Percentiles rank a stretch among this genome's conserved stretches.
phyloP scores from a whole-genome alignment of 2,329 filamentous ascomycete species.

The Emericellopsis atlantica region DNA sequence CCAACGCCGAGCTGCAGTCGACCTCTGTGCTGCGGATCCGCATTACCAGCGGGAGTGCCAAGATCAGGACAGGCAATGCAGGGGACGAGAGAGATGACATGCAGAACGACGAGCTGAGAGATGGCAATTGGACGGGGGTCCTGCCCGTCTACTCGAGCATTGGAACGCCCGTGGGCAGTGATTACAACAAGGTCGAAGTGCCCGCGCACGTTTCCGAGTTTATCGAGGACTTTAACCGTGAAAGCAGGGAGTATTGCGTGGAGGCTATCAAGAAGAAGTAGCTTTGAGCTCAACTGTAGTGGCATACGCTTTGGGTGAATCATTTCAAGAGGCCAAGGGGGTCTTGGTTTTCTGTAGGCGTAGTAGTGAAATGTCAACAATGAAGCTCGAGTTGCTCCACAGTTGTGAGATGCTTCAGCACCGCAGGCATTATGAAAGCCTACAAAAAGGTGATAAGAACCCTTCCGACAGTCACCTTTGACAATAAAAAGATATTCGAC shows the following conservation, averaged over 20 bases:
- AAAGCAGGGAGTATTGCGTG: slow-evolving; percentile 13
- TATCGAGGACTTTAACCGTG: slow-evolving; percentile 23
- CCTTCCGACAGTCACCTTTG: too few species aligned
- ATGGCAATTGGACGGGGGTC: slow-evolving; percentile 41
- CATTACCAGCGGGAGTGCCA: slow-evolving; percentile 62
- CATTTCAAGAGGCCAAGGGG: too few species aligned
- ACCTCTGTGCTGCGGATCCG: slow-evolving; percentile 61
- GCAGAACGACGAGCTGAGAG: slow-evolving; percentile 26
- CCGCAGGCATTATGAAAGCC: too few species aligned
- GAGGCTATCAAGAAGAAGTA: slow-evolving; percentile 12
- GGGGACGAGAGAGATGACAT: slow-evolving; percentile 38
- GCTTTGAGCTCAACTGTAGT: neutral
- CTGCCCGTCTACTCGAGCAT: slow-evolving; percentile 50
- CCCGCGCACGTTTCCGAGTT: slow-evolving; percentile 47
- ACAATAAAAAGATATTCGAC: too few species aligned
- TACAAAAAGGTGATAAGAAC: too few species aligned
- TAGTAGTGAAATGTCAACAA: too few species aligned
- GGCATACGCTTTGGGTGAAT: too few species aligned
- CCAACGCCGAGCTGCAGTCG: slow-evolving; percentile 58
- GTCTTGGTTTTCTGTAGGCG: too few species aligned
- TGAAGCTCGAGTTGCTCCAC: too few species aligned
- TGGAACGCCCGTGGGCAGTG: slow-evolving; percentile 48
- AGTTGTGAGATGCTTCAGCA: too few species aligned
- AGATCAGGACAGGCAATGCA: slow-evolving; percentile 55
- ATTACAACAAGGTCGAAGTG: slow-evolving; percentile 46